Base-by-base conservation (phyloP, 2,329 filamentous ascomycete genomes). In the Botrytis aclada region DNA sequence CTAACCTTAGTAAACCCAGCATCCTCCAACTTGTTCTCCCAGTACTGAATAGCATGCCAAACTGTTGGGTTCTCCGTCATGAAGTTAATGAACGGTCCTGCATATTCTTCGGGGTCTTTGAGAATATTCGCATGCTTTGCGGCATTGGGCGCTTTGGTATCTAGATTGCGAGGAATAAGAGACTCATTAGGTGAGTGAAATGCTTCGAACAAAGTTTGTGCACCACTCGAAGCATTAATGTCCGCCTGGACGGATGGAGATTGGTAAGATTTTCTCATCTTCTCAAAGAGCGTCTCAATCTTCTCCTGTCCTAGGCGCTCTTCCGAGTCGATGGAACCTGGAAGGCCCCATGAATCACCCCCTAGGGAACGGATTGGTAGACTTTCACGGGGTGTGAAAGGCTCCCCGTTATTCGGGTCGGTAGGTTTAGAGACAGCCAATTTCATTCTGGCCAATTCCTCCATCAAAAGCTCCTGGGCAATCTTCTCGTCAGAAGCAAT, bases 11-110 rank as follows among this genome's bases (percentile, higher is more conserved):
- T 87, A 83, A 93, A 99, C 62, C 94, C 95, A 54, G 89, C 85
- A 56, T 88, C 86, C 75, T 87, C 85, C 65, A 98, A 87, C 79
- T 94, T 90, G 73, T 86, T 85, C 79, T 91, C 90, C 81, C 97
- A 93, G 78, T 93, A 89, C 73, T 90, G 88, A 41, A 98, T 94
- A 1, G 93, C 90, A 80, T 99, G 96, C 82, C 97, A 99, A 64
- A 98, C 89, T 14, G 96, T 98, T 0, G 96, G 96, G 80, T 98
- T 97, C 75, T 92, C 88, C 62, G 90, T 92, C 84, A 98, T 88
- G 81, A 98, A 98, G 70, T 93, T 88, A 81, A 92, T 91, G 81
- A 97, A 98, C 0, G 94, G 93, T 83, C 94, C 86, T 14, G 93
- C 92, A 81, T 94, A 97, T 74, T 86, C 86, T 79, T 90, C 89